Evolutionary conservation across 2,329 filamentous ascomycete species (phyloP).

Genomic region (Pezicula radicicola): DNA sequence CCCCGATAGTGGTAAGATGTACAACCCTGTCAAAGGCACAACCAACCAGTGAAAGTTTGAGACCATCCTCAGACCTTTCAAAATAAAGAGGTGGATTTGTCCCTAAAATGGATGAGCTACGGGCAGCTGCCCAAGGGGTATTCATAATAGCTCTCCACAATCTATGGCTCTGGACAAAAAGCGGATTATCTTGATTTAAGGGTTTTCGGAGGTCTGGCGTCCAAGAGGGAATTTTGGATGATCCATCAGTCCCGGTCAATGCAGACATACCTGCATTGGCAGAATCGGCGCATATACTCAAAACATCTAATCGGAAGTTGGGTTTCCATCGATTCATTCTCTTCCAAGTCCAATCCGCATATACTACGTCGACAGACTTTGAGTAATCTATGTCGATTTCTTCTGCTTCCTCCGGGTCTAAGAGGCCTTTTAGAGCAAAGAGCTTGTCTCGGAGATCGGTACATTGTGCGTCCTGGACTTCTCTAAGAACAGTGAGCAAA

Average conservation of each 20-base stretch:
- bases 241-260: neutral
- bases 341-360: conserved; percentile 4
- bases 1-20: too few species aligned
- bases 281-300: conserved; percentile 7
- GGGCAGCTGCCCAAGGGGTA: too few species aligned
- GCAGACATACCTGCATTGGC: neutral
- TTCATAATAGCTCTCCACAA: too few species aligned
- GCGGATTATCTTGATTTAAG: too few species aligned
- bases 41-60: too few species aligned
- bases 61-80: too few species aligned
- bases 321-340: conserved; percentile 1
- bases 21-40: too few species aligned
- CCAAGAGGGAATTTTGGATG: too few species aligned
- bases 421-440: conserved; percentile 9
- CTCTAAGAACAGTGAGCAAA: conserved; percentile 3
- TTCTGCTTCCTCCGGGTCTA: conserved; percentile 2
- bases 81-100: too few species aligned
- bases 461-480: conserved; percentile 4
- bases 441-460: conserved; percentile 9
- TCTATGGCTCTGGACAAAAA: too few species aligned
- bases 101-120: too few species aligned
- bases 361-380: conserved; percentile 3
- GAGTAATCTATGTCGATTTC: conserved; percentile 2
- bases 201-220: too few species aligned
- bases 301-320: neutral